These are phyloP conservation scores for Aspergillus saccharolyticus DNA, from an alignment of 495 filamentous ascomycete genomes.

Conservation along the genomic window DNA sequence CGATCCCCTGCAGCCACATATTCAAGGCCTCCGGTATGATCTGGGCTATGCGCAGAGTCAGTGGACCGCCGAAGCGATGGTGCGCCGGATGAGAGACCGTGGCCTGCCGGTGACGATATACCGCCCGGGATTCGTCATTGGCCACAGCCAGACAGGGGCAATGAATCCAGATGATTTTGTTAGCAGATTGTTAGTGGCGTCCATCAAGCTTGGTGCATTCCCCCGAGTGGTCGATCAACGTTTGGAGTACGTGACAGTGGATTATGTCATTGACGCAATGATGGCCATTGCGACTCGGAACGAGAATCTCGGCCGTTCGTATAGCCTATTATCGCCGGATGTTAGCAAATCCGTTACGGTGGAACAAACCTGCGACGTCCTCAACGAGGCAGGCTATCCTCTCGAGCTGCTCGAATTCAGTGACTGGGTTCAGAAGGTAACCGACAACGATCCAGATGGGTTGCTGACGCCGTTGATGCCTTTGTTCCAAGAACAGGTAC, in stretches of 20 bases:
- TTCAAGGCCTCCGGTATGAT: conserved; percentile 13
- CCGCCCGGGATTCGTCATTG: conserved; percentile 23
- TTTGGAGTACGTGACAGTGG: conserved; percentile 16
- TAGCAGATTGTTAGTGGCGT: conserved; percentile 16
- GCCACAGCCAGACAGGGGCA: conserved; percentile 12
- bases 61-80: conserved; percentile 20
- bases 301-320: conserved; percentile 6
- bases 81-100: conserved; percentile 13
- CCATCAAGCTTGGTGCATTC: conserved; percentile 15
- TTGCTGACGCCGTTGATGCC: conserved; percentile 13
- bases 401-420: conserved; percentile 9
- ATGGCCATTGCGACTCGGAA: conserved; percentile 14
- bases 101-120: conserved; percentile 21
- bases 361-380: conserved; percentile 1
- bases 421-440: conserved; percentile 9
- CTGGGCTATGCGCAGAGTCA: conserved; percentile 23
- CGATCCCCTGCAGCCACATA: conserved; percentile 6
- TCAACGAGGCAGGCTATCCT: conserved; percentile 13
- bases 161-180: conserved; percentile 26
- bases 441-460: background rate
- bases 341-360: conserved; percentile 5
- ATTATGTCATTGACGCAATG: conserved; percentile 14
- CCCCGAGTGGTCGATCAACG: conserved; percentile 12
- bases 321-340: conserved; percentile 8
- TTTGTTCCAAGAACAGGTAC: conserved; percentile 10